Conservation (phyloP, 2,329 filamentous ascomycete genomes). For the Stagonosporopsis rhizophila region DNA sequence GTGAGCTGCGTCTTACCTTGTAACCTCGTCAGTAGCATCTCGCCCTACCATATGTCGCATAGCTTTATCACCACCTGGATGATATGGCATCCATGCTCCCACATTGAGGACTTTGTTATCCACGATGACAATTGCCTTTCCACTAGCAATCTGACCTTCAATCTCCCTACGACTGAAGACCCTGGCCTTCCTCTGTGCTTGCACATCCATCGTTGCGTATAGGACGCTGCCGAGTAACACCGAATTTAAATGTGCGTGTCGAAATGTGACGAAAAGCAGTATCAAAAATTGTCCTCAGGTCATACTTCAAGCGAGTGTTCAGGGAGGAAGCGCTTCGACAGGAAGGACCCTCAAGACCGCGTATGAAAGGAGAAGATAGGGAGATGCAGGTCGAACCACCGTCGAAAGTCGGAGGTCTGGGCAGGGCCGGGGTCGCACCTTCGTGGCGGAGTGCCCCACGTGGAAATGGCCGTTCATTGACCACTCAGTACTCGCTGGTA, state of each 20-base stretch:
- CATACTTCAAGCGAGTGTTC: slow-evolving; percentile 9
- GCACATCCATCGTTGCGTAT: slow-evolving; percentile 36
- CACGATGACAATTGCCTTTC: slow-evolving; percentile 79
- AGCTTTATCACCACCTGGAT: slow-evolving; percentile 89
- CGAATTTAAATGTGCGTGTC: not conserved
- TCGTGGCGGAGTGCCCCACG: slow-evolving; percentile 13
- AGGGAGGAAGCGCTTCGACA: not conserved
- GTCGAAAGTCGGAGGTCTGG: slow-evolving; percentile 14
- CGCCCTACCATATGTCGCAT: slow-evolving; percentile 92
- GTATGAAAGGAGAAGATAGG: slow-evolving; percentile 19
- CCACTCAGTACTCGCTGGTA: slow-evolving; percentile 5
- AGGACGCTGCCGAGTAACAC: slow-evolving; percentile 1
- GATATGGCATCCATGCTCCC: slow-evolving; percentile 86
- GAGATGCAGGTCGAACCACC: slow-evolving; percentile 27
- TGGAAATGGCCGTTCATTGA: slow-evolving; percentile 1
- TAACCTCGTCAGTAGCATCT: slow-evolving; percentile 94
- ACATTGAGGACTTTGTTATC: slow-evolving; percentile 83
- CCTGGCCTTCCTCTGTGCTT: slow-evolving; percentile 52
- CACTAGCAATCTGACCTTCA: slow-evolving; percentile 83
- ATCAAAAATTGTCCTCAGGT: slow-evolving; percentile 3
- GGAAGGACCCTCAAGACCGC: not conserved
- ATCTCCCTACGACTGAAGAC: slow-evolving; percentile 70
- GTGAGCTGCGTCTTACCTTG: slow-evolving; percentile 67
- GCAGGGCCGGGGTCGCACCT: slow-evolving; percentile 2
- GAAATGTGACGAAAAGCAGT: not conserved